phyloP scores from a whole-genome alignment of 495 filamentous ascomycete species.

The Penicillium atrosanguineum region DNA sequence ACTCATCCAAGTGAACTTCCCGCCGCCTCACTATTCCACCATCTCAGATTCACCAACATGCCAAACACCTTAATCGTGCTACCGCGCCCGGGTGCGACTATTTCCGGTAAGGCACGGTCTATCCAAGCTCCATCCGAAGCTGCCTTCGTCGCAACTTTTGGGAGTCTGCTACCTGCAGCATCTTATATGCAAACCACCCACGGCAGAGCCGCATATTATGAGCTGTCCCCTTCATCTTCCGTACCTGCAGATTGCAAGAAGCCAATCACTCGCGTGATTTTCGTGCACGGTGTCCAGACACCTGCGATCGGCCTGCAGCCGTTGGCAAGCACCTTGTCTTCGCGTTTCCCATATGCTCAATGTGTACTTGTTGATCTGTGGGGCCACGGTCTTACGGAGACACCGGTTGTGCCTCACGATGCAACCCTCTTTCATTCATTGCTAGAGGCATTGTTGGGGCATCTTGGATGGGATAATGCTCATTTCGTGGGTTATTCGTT shows the following conservation, averaged over 20 bases:
- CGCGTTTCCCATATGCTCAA: slow-evolving; percentile 30
- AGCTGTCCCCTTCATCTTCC: slow-evolving; percentile 16
- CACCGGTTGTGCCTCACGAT: slow-evolving; percentile 26
- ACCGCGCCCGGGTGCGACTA: slow-evolving; percentile 28
- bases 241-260: neutral
- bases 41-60: slow-evolving; percentile 12
- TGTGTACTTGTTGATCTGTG: slow-evolving; percentile 35
- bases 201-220: slow-evolving; percentile 38
- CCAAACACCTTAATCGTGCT: slow-evolving; percentile 21
- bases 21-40: too few relatives aligned
- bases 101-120: slow-evolving; percentile 4
- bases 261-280: slow-evolving; percentile 21
- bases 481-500: slow-evolving; percentile 41
- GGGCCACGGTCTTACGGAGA: slow-evolving; percentile 39
- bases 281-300: slow-evolving; percentile 38
- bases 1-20: too few relatives aligned
- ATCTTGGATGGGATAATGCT: slow-evolving; percentile 28
- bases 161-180: slow-evolving; percentile 33
- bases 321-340: slow-evolving; percentile 25
- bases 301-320: slow-evolving; percentile 36
- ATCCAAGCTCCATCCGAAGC: slow-evolving; percentile 38
- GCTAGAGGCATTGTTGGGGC: slow-evolving; percentile 19
- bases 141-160: slow-evolving; percentile 34
- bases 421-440: slow-evolving; percentile 28
- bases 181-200: slow-evolving; percentile 28